These are phyloP conservation scores for Mycena crocata DNA, from an alignment of 768 basidiomycete genomes.

Conservation along the genomic window DNA sequence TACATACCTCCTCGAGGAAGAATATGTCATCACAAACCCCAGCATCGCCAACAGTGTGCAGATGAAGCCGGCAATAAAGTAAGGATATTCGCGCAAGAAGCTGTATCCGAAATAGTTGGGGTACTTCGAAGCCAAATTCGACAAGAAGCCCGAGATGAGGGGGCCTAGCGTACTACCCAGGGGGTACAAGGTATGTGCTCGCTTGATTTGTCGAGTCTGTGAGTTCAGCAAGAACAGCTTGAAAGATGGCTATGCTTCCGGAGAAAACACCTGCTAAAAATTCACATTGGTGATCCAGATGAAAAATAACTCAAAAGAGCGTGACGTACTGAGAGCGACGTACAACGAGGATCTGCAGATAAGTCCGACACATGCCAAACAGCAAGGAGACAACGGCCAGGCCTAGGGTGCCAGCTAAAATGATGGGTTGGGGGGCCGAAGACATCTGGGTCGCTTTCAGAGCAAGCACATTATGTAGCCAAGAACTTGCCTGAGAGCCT, in stretches of 20 bases:
- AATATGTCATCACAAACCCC: slow-evolving; percentile 57
- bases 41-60: slow-evolving; percentile 55
- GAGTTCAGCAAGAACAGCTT: slow-evolving; percentile 72
- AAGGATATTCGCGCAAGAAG: slow-evolving; percentile 64
- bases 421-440: slow-evolving; percentile 74
- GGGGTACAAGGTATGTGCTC: slow-evolving; percentile 59
- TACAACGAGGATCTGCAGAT: slow-evolving; percentile 59
- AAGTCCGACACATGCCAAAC: slow-evolving; percentile 68
- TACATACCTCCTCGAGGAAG: slow-evolving; percentile 67
- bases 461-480: neutral
- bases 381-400: slow-evolving; percentile 61
- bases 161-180: slow-evolving; percentile 44
- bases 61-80: slow-evolving; percentile 70
- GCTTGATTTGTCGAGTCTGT: slow-evolving; percentile 75
- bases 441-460: slow-evolving; percentile 55
- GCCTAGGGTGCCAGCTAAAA: slow-evolving; percentile 64
- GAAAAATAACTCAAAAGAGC: neutral
- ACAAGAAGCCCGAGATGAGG: slow-evolving; percentile 70
- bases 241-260: slow-evolving; percentile 74
- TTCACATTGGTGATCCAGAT: neutral
- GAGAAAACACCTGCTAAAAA: slow-evolving; percentile 66
- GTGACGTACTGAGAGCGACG: slow-evolving; percentile 64
- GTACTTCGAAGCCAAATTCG: slow-evolving; percentile 65
- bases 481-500: slow-evolving; percentile 56
- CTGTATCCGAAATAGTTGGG: slow-evolving; percentile 55